Base-by-base conservation (phyloP, 176 grass and related monocot species). In the Oryza nivara region DNA sequence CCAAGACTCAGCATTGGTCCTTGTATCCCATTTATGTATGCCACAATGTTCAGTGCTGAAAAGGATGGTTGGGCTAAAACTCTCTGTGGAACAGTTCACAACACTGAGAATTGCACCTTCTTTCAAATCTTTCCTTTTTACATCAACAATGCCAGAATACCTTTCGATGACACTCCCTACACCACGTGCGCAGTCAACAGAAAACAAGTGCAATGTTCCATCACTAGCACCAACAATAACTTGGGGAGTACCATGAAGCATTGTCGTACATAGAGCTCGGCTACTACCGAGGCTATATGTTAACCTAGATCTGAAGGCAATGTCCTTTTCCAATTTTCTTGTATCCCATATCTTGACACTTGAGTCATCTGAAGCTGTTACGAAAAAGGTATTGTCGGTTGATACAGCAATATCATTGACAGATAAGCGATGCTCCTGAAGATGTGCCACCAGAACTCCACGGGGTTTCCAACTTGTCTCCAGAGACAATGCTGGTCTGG, bases 271-370 rank as follows among this genome's bases (percentile, higher is more conserved):
- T 78, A 98, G 86, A 92, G 92, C 96, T 45, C 86, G 91, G 83
- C 85, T 83, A 77, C 70, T 82, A 79, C 92, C 92, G 72, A 92
- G 79, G 65, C 80, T 83, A 88, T 98, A 98, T 2, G 96, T 94
- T 85, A 98, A 87, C 75, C 96, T 93, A 41, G 96, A 98, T 83
- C 93, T 93, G 83, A 98, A 98, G 46, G 96, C 92, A 52, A 98
- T 95, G 72, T 95, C 96, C 84, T 95, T 98, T 88, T 98, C 96
- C 85, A 98, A 85, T 75, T 89, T 98, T 83, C 93, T 92, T 73
- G 96, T 93, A 85, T 98, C 96, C 96, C 96, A 98, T 85, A 98
- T 93, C 88, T 91, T 95, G 68, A 98, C 87, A 84, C 89, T 98
- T 9, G 91, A 95, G 75, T 98, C 96, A 38, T 98, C 92, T 6